Evolutionary conservation across 2,329 filamentous ascomycete species (phyloP).

Genomic region (Botryotinia globosa): DNA sequence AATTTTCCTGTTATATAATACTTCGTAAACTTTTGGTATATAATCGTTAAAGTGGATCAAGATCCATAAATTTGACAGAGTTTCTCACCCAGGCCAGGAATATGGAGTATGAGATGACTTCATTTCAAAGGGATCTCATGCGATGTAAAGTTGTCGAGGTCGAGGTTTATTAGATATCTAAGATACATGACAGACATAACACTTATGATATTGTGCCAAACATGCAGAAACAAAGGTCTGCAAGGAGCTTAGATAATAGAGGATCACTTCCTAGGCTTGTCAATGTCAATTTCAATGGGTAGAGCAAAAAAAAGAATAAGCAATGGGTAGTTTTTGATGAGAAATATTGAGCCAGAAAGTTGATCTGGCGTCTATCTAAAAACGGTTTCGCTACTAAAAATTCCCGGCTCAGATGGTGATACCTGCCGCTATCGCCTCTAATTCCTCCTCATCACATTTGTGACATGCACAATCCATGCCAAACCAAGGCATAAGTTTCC

Average conservation of each 20-base stretch:
- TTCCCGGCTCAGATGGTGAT: not conserved
- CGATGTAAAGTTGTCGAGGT: not conserved
- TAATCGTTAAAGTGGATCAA: not conserved
- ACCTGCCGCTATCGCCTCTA: not conserved
- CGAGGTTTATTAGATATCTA: not conserved
- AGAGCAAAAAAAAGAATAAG: not conserved
- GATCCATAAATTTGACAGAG: not conserved
- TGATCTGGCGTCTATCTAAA: not conserved
- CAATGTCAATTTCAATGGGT: not conserved
- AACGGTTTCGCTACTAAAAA: no score
- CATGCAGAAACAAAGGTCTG: no score
- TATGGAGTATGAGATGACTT: not conserved
- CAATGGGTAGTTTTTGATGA: not conserved
- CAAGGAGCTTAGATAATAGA: not conserved
- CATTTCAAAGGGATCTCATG: not conserved
- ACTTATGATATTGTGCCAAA: not conserved
- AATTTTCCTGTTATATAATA: not conserved
- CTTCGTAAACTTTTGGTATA: not conserved
- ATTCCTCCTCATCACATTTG: constrained; percentile 11
- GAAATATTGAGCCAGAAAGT: not conserved
- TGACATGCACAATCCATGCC: constrained; percentile 21
- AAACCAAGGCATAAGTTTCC: constrained; percentile 23
- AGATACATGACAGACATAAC: no score
- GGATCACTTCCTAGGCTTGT: not conserved
- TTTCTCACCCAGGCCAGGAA: not conserved